Evolutionary conservation across 208 protist species (phyloP).

Genomic region (Trichomonas tenax): DNA sequence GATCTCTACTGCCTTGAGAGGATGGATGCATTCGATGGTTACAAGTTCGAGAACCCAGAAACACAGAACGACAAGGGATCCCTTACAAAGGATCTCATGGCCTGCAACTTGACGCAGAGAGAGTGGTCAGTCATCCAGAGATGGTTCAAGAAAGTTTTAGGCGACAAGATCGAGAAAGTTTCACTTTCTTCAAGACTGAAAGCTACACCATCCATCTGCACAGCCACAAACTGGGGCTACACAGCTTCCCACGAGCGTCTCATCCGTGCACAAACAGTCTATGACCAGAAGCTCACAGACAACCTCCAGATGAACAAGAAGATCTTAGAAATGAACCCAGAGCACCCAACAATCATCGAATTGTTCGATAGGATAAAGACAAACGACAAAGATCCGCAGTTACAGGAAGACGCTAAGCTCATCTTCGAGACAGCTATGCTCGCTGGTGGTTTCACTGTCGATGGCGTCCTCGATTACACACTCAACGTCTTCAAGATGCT

Average conservation of each 20-base stretch:
- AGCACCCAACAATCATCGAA: slow-evolving; percentile 29
- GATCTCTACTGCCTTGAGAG: slow-evolving; percentile 37
- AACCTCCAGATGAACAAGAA: background rate
- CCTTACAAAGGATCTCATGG: background rate
- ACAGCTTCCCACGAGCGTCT: slow-evolving; percentile 38
- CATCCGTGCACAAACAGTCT: slow-evolving; percentile 21
- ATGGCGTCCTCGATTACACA: background rate
- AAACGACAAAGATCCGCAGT: background rate
- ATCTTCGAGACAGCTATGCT: slow-evolving; percentile 24
- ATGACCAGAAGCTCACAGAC: background rate
- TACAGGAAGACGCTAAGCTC: background rate
- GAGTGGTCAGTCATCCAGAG: background rate
- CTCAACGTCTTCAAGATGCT: slow-evolving; percentile 10
- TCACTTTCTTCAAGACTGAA: slow-evolving; percentile 31
- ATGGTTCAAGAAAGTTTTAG: slow-evolving; percentile 28
- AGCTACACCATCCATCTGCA: slow-evolving; percentile 29
- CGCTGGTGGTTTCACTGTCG: slow-evolving; percentile 18
- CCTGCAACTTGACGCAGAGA: background rate
- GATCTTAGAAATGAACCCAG: slow-evolving; percentile 28
- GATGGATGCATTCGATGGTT: slow-evolving; percentile 41
- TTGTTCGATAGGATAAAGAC: slow-evolving; percentile 18
- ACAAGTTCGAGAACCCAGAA: slow-evolving; percentile 32
- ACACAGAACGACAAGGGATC: background rate
- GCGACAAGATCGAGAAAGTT: slow-evolving; percentile 36
- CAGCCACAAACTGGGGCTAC: slow-evolving; percentile 36